phyloP scores from a whole-genome alignment of 495 filamentous ascomycete species.

The Lichenothelia convexa region DNA sequence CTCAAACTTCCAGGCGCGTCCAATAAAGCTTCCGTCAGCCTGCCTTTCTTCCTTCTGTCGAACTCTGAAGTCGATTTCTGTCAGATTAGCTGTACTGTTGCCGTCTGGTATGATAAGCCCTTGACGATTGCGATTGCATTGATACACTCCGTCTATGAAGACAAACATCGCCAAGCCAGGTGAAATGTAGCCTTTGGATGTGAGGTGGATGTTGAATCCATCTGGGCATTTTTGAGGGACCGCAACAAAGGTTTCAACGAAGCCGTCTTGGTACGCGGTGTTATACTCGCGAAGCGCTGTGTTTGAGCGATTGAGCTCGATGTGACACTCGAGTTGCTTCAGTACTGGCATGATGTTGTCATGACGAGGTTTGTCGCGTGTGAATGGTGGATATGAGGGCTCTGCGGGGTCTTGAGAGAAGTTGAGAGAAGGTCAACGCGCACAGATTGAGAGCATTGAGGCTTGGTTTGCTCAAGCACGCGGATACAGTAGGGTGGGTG shows the following conservation, averaged over 20 bases:
- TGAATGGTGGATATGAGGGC: too few species aligned
- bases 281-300: slow-evolving; percentile 24
- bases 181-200: slow-evolving; percentile 25
- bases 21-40: slow-evolving; percentile 21
- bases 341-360: slow-evolving; percentile 34
- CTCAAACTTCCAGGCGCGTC: slow-evolving; percentile 26
- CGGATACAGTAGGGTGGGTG: too few species aligned
- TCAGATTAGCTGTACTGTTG: slow-evolving; percentile 6
- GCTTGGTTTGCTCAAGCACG: too few species aligned
- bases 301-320: slow-evolving; percentile 21
- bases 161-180: slow-evolving; percentile 29
- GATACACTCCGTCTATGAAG: slow-evolving; percentile 31
- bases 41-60: slow-evolving; percentile 28
- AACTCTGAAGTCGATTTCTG: slow-evolving; percentile 23
- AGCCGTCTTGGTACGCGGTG: slow-evolving; percentile 25
- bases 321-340: slow-evolving; percentile 25
- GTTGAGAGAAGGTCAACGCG: too few species aligned
- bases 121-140: slow-evolving; percentile 29
- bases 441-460: too few species aligned
- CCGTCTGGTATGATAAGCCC: background rate
- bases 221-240: slow-evolving; percentile 16
- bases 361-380: too few species aligned
- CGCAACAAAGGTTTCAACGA: slow-evolving; percentile 27
- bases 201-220: slow-evolving; percentile 25
- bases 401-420: too few species aligned